Evolutionary conservation across 164 flowering plant species (phyloP).

Genomic region (Dillenia suffruticosa): DNA sequence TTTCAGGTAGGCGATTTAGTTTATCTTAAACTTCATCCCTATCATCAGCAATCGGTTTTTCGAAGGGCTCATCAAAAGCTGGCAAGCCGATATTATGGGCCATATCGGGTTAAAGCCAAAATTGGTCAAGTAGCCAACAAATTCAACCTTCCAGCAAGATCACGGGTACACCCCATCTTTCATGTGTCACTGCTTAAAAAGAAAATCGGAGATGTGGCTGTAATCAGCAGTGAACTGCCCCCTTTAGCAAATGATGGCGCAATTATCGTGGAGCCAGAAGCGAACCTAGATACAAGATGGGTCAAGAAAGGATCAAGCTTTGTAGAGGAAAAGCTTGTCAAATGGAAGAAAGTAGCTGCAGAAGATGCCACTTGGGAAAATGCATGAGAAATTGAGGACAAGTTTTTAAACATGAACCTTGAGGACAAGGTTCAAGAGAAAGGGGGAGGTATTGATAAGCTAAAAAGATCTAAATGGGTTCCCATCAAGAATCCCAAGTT

Average conservation of each 20-base stretch:
- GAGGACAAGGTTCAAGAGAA: background rate
- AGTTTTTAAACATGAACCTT: background rate
- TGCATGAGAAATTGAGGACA: background rate
- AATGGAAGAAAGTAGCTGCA: background rate
- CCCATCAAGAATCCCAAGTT: background rate
- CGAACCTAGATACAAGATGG: background rate
- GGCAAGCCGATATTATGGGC: conserved; percentile 3
- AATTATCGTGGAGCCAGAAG: background rate
- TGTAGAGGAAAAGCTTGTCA: background rate
- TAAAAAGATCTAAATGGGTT: background rate
- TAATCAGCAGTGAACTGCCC: background rate
- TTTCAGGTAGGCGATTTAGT: background rate
- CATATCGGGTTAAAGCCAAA: background rate
- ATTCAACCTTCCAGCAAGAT: background rate
- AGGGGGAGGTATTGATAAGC: background rate
- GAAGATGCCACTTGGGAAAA: conserved; percentile 3
- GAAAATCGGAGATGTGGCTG: background rate
- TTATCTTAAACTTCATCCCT: background rate
- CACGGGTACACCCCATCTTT: background rate
- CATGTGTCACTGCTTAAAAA: conserved; percentile 1
- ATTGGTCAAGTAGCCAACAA: background rate
- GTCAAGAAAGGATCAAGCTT: background rate
- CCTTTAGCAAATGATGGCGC: background rate
- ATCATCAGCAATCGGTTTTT: background rate
- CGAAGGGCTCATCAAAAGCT: conserved; percentile 2